These are phyloP conservation scores for Wallacemonas sp. DNA, from an alignment of 208 protist species.

Conservation along the genomic window DNA sequence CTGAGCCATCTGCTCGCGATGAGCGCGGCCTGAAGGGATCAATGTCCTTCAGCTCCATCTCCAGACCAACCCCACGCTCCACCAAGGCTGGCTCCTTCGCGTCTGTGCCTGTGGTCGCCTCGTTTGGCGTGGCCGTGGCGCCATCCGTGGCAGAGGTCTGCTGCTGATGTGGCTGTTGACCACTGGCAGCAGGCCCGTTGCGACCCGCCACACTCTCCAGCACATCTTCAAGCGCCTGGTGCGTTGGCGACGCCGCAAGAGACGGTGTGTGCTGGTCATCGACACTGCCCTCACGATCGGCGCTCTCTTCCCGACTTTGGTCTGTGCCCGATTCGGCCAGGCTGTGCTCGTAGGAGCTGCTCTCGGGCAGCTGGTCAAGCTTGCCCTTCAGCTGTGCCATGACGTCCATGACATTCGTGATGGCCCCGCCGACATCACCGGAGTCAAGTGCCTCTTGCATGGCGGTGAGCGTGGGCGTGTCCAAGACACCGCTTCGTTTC, in stretches of 20 bases:
- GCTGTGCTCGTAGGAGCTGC: neutral
- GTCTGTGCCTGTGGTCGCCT: neutral
- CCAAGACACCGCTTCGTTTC: neutral
- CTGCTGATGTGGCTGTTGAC: too few relatives aligned
- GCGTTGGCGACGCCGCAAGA: too few relatives aligned
- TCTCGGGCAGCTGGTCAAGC: neutral
- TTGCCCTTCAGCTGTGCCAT: neutral
- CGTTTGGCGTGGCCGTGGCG: neutral
- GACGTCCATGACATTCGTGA: constrained; percentile 9
- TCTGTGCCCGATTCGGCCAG: neutral
- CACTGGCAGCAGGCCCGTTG: neutral
- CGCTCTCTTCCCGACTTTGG: constrained; percentile 1
- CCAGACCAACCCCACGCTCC: neutral
- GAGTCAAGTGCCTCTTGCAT: neutral
- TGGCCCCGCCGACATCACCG: constrained; percentile 10
- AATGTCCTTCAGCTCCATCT: constrained; percentile 29
- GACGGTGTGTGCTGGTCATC: too few relatives aligned
- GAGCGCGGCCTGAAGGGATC: constrained; percentile 23
- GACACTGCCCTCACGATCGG: neutral
- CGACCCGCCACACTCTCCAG: constrained; percentile 4
- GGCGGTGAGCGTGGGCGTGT: neutral
- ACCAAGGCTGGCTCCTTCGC: neutral
- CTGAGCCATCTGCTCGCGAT: neutral
- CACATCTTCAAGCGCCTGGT: neutral
- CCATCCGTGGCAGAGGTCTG: neutral